Evolutionary conservation across 495 filamentous ascomycete species (phyloP), one percentile per base, ranked within the genome.

Genomic region (Penicillium coprophilum): DNA sequence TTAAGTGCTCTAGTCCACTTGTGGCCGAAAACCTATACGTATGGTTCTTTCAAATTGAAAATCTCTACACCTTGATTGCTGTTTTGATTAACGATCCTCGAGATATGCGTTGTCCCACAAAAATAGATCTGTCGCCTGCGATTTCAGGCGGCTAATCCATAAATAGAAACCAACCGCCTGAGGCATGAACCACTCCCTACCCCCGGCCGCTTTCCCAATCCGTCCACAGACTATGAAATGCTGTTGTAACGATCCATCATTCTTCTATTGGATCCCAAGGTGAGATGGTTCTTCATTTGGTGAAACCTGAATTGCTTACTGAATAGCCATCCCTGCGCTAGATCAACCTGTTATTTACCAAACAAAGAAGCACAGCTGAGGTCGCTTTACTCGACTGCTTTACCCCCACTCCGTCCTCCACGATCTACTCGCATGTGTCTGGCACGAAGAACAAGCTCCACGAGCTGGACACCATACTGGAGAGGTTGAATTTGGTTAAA

Each of bases 201-300:
- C 61, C 53, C 39, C 34, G 44, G 55, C 56, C 46, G 39, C 64
- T 55, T 65, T 61, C 65, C 65, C 53, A 61, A 68, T 68, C 60
- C 65, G 65, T 68, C 55, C 30, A 49, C 23, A 50, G 46, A 67
- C 56, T 60, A 65, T 65, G 57, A 62, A 58, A 50, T 59, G 39
- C 43, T 57, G 34, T 23, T 51, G 49, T 59, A 56, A 55, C 62
- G 32, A 45, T 51, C 46, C 21, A 11, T 50, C 52, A 41, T 28
- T 36, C n/a, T 44, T 64, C 21, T 19, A 17, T 49, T 24, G 27
- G 31, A 20, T 6, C 17, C n/a, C 1, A 11, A 45, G 40, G 52
- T 46, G 3, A 38, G 31, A 46, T 19, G 27, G 15, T 38, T 38
- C 31, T 54, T 54, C 13, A 10, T 43, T 38, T 15, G 6, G 20